phyloP scores from a whole-genome alignment of 148 eudicot genomes.

The Salicornia ramosissima region DNA sequence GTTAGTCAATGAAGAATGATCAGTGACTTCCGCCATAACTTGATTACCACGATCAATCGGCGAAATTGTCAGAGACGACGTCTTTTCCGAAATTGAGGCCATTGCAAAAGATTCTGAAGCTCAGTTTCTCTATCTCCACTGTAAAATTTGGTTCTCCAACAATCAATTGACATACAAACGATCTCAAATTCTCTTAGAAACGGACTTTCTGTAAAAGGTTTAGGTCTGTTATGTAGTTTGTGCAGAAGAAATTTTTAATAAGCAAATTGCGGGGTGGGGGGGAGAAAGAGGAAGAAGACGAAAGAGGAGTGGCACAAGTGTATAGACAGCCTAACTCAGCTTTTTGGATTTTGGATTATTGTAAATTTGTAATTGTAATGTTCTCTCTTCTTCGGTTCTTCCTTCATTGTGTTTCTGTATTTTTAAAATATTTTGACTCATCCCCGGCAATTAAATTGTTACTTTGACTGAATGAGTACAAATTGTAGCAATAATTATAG shows the following conservation, averaged over 20 bases:
- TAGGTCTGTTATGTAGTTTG: not conserved
- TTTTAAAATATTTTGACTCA: too few relatives aligned
- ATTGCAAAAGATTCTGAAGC: conserved; percentile 32
- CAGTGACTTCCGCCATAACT: not conserved
- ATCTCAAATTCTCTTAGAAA: not conserved
- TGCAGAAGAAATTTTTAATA: not conserved
- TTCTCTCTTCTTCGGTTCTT: too few relatives aligned
- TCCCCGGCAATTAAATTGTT: too few relatives aligned
- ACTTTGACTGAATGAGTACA: too few relatives aligned
- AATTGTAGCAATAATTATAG: too few relatives aligned
- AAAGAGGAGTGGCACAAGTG: conserved; percentile 15
- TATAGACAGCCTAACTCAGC: not conserved
- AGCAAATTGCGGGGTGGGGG: conserved; percentile 20
- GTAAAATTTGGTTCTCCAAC: conserved; percentile 15
- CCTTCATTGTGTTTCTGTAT: too few relatives aligned
- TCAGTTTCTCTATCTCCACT: not conserved
- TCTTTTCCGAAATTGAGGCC: conserved; percentile 34
- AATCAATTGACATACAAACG: conserved; percentile 26
- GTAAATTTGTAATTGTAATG: too few relatives aligned
- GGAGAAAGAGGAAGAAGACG: conserved; percentile 15
- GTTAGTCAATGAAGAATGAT: conserved; percentile 8
- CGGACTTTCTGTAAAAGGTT: not conserved
- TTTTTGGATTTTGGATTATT: conserved; percentile 1
- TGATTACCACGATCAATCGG: not conserved
- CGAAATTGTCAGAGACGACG: conserved; percentile 20